Base-by-base conservation (phyloP, 2,329 filamentous ascomycete genomes). In the Sporothrix globosa region DNA sequence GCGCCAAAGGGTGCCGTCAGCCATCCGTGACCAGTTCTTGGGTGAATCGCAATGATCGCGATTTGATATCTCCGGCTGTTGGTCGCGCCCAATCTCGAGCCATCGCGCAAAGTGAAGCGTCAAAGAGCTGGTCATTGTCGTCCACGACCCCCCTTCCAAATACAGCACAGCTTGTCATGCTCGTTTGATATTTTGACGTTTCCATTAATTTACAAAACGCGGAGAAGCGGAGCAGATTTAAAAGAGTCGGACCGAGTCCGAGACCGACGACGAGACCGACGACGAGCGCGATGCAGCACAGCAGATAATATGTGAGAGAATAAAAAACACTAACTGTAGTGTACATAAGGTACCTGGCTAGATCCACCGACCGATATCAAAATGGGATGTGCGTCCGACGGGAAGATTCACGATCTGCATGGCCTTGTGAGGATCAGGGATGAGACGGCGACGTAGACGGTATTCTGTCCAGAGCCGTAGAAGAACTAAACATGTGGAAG, bases 171-270 rank as follows among this genome's bases (percentile, higher is more conserved):
- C 4, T 41, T 2, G 13, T 19, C 9, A 60, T 34, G 30, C 7
- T 34, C 19, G 7, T 56, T 34, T 56, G 13, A 21, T 21, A 4
- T 14, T 11, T 11, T 21, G 19, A 60, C 56, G 19, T 41, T 30
- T 41, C 56, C 41, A 21, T 60, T 21, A n/a, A 63, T 46, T 46
- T 46, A 11, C 21, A 30, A 48, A 44, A 48, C 21, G 41, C 41
- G 24, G 21, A 48, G 41, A 48, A 4, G 21, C n/a, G 41, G 60
- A 27, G 60, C 21, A 48, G 10, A 24, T 41, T 53, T 39, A 41
- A n/a, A 52, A 53, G 27, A 67, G 67, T 60, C 44, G 44, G 67
- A 4, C 67, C 67, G 67, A 68, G 54, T 13, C 53, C 67, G 53
- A 60, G 41, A 27, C 41, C 67, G 67, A 60, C 34, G 39, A 19